phyloP scores from a whole-genome alignment of 2,329 filamentous ascomycete species.

The Huntiella bhutanensis region DNA sequence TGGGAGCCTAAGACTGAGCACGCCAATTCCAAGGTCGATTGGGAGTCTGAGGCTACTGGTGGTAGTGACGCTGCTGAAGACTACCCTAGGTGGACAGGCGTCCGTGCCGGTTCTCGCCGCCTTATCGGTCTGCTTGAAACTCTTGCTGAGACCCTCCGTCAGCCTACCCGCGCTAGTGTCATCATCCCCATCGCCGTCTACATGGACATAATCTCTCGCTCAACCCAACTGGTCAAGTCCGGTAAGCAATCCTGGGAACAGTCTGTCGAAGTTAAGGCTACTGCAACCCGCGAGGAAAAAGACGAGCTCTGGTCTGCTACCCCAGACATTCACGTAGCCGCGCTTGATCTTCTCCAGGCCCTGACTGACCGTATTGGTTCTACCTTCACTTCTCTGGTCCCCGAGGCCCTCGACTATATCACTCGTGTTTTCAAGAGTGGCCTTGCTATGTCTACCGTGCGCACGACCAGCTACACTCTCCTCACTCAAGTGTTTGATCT shows the following conservation, averaged over 20 bases:
- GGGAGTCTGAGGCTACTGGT: conserved; percentile 28
- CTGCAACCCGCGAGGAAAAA: conserved; percentile 61
- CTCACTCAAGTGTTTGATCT: conserved; percentile 37
- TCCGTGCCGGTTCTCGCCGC: conserved; percentile 55
- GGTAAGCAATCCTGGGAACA: conserved; percentile 28
- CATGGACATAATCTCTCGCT: conserved; percentile 47
- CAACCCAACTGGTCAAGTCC: conserved; percentile 45
- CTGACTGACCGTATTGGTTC: conserved; percentile 39
- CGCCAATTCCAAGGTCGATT: conserved; percentile 22
- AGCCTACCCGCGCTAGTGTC: conserved; percentile 45
- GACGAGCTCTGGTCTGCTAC: conserved; percentile 59
- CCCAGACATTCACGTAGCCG: conserved; percentile 53
- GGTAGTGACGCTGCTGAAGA: conserved; percentile 26
- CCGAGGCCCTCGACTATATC: conserved; percentile 51
- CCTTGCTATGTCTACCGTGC: conserved; percentile 33
- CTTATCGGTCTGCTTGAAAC: conserved; percentile 46
- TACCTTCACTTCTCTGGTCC: conserved; percentile 38
- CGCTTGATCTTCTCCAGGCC: conserved; percentile 40
- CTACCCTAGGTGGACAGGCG: conserved; percentile 53
- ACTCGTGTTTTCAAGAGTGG: conserved; percentile 48
- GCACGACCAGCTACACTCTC: conserved; percentile 41
- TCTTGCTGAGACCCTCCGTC: conserved; percentile 42
- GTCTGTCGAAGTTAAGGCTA: conserved; percentile 46
- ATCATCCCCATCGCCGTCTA: conserved; percentile 48
- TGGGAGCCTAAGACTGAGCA: conserved; percentile 51